These are phyloP conservation scores for Luvunga scandens DNA, from an alignment of 345 rosid species.

Conservation along the genomic window DNA sequence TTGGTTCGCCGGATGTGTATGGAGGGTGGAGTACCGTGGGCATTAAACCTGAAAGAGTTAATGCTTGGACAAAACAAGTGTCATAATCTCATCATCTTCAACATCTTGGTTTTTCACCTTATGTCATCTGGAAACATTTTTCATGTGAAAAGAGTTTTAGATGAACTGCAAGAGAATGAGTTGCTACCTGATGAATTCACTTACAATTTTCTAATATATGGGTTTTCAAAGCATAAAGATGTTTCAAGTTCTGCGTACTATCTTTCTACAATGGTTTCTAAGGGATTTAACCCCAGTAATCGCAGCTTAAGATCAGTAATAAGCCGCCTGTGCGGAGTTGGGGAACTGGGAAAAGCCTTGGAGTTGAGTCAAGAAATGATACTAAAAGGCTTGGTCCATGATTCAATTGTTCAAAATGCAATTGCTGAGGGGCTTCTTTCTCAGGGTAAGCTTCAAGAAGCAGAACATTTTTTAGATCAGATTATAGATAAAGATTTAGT, in stretches of 20 bases:
- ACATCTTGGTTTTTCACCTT: conserved; percentile 57
- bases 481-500: conserved; percentile 36
- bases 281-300: conserved; percentile 49
- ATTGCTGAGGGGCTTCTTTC: conserved; percentile 48
- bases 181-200: conserved; percentile 48
- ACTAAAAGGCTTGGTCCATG: conserved; percentile 42
- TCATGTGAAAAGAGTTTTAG: conserved; percentile 38
- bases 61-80: conserved; percentile 37
- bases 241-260: conserved; percentile 34
- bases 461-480: conserved; percentile 49
- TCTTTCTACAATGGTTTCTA: conserved; percentile 57
- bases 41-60: conserved; percentile 48
- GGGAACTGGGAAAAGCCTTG: conserved; percentile 43
- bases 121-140: conserved; percentile 35
- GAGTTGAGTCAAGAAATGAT: conserved; percentile 58
- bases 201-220: conserved; percentile 63
- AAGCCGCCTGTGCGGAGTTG: conserved; percentile 38
- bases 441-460: conserved; percentile 42
- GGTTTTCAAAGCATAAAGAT: conserved; percentile 50
- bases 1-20: conserved; percentile 50
- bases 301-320: conserved; percentile 54
- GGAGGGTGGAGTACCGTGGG: conserved; percentile 35
- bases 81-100: conserved; percentile 34
- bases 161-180: conserved; percentile 45
- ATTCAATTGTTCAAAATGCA: conserved; percentile 45